A percentile compares a stretch with the other conserved stretches of the same genome.
phyloP scores from a whole-genome alignment of 2,329 filamentous ascomycete genomes.

The Fusarium sp. region DNA sequence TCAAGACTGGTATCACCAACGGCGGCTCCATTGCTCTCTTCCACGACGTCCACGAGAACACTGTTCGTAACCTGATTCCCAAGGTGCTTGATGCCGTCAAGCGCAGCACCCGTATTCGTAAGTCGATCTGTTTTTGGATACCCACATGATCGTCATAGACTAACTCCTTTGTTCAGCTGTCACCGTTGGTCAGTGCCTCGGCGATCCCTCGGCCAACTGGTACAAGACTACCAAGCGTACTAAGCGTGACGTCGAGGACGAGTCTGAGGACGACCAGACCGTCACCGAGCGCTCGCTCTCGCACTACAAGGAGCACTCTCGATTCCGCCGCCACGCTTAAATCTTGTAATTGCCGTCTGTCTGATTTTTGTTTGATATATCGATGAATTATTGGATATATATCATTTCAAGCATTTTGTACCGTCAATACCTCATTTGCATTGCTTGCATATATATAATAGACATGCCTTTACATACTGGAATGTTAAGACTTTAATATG shows the following conservation, averaged over 20 bases:
- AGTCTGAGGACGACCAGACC: conserved; percentile 13
- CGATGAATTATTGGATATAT: conserved; percentile 16
- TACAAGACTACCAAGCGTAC: conserved; percentile 36
- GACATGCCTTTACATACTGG: conserved; percentile 11
- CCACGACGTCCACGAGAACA: conserved; percentile 62
- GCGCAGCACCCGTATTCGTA: conserved; percentile 32
- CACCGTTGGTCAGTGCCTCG: conserved; percentile 48
- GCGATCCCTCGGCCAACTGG: conserved; percentile 35
- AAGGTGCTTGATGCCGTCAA: conserved; percentile 32
- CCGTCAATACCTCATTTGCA: conserved; percentile 21
- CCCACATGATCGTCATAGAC: background rate
- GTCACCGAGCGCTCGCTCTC: conserved; percentile 25
- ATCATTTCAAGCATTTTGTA: conserved; percentile 15
- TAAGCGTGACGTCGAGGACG: conserved; percentile 29
- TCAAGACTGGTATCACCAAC: conserved; percentile 50
- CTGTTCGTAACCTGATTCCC: conserved; percentile 47
- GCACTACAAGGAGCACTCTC: conserved; percentile 31
- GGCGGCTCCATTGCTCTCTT: conserved; percentile 63
- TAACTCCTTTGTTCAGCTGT: conserved; percentile 48
- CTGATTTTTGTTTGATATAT: conserved; percentile 17
- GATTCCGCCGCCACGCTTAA: conserved; percentile 24
- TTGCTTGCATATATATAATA: conserved; percentile 26
- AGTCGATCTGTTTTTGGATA: background rate
- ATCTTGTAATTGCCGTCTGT: conserved; percentile 12
- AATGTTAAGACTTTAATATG: conserved; percentile 4